Evolutionary conservation across 2,329 filamentous ascomycete species (phyloP).

Genomic region (Davidsoniella virescens): DNA sequence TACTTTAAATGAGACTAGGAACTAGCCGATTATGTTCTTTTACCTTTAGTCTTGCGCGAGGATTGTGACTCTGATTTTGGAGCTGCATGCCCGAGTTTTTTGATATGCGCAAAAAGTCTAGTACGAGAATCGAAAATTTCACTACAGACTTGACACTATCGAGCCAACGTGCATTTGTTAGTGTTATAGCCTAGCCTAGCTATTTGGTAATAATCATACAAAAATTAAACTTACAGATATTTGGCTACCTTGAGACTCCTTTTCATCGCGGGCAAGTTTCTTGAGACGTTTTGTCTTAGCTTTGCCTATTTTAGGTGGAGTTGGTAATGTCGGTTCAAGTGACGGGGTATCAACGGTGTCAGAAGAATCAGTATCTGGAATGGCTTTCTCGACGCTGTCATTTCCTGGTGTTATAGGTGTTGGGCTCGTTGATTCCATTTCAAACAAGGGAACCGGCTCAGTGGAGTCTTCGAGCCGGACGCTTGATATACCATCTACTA

Average conservation of each 20-base stretch:
- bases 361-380: too few relatives aligned
- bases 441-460: too few relatives aligned
- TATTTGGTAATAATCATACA: neutral
- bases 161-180: neutral
- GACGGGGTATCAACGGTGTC: too few relatives aligned
- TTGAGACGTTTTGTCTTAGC: slow-evolving; percentile 11
- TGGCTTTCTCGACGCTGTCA: too few relatives aligned
- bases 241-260: slow-evolving; percentile 19
- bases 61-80: slow-evolving; percentile 19
- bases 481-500: too few relatives aligned
- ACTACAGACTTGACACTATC: slow-evolving; percentile 22
- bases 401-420: too few relatives aligned
- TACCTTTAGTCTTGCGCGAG: slow-evolving; percentile 2
- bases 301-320: slow-evolving; percentile 7
- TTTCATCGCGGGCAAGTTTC: slow-evolving; percentile 19
- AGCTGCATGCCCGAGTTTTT: slow-evolving; percentile 47
- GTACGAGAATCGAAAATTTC: slow-evolving; percentile 43
- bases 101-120: slow-evolving; percentile 58
- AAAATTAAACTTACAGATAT: slow-evolving; percentile 20
- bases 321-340: neutral
- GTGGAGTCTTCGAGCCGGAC: too few relatives aligned
- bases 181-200: neutral
- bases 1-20: neutral
- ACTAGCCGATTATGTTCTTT: neutral
- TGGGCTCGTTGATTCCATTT: too few relatives aligned